These are phyloP conservation scores for California macrophylla DNA, from an alignment of 441 rosid genomes.

Conservation along the genomic window DNA sequence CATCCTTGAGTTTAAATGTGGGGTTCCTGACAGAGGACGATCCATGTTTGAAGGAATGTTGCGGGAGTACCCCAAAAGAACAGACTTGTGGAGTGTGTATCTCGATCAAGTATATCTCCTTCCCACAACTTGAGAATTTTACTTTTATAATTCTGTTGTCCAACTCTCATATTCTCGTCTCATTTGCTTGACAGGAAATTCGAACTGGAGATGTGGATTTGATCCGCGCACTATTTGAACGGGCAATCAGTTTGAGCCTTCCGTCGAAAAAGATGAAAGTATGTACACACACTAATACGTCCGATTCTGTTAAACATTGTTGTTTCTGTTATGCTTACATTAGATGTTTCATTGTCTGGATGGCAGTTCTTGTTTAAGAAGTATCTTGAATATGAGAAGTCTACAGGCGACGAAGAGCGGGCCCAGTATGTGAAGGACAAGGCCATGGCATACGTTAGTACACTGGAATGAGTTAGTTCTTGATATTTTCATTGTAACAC, in stretches of 20 bases:
- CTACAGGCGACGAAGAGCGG: slow-evolving; percentile 49
- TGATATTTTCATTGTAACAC: not conserved
- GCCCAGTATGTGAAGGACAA: slow-evolving; percentile 60
- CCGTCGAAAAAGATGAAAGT: slow-evolving; percentile 86
- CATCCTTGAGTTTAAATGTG: slow-evolving; percentile 76
- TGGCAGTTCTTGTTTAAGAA: slow-evolving; percentile 87
- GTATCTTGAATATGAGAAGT: slow-evolving; percentile 67
- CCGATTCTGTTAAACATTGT: not conserved
- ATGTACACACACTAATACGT: slow-evolving; percentile 1
- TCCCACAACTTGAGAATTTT: not conserved
- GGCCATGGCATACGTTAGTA: slow-evolving; percentile 70
- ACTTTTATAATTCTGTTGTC: not conserved
- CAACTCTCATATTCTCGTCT: slow-evolving; percentile 10
- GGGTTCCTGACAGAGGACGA: slow-evolving; percentile 83
- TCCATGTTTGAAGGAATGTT: slow-evolving; percentile 78
- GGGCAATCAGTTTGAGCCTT: slow-evolving; percentile 80
- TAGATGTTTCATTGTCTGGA: not conserved
- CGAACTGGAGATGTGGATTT: slow-evolving; percentile 60
- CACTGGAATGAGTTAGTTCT: slow-evolving; percentile 23
- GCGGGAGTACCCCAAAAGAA: slow-evolving; percentile 84
- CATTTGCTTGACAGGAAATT: slow-evolving; percentile 47
- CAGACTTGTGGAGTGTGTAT: slow-evolving; percentile 91
- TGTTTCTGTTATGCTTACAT: slow-evolving; percentile 1
- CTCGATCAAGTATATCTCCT: slow-evolving; percentile 63
- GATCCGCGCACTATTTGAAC: slow-evolving; percentile 65